Base-by-base conservation (phyloP, 805 yeast genomes). In the Yamadazyma ubonensis region DNA sequence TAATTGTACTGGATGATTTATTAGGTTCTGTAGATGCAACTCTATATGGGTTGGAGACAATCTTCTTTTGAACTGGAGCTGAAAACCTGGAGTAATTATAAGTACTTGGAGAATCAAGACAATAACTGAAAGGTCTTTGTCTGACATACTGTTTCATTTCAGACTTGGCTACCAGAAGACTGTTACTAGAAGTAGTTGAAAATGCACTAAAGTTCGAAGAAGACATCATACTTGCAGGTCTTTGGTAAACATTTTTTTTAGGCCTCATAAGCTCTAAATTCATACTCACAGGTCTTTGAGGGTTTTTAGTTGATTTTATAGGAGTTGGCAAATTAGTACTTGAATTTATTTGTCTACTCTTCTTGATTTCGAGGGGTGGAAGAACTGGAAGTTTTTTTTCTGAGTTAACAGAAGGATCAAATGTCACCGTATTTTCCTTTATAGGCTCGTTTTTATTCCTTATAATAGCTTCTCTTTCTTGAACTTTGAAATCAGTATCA, bases 41-140 rank as follows among this genome's bases (percentile, higher is more conserved):
- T n/a, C 25, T 23, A 25, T 41, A 41, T 17, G 41, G 44, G 27
- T 41, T 41, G 6, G 39, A 29, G 5, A 7, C 29, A 10, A 27
- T 9, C 17, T 12, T 31, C 2, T 22, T 19, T 7, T 19, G 16
- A 12, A 4, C 12, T 4, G 39, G 36, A 20, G 23, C 19, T 6
- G 33, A 20, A 31, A 33, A 41, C n/a, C 35, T 36, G 1, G 46
- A 39, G 22, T 36, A 32, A 9, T 39, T 38, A 39, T 63, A 63
- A 28, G 60, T 53, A 22, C 42, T 47, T 4, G 52, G 50, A 6
- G 45, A 29, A 36, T 61, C 68, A 16, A 63, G 48, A 40, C 59
- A 52, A 33, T 40, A 53, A 36, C 58, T 57, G 41, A 51, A 56
- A 2, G 65, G 65, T 23, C 57, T 42, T 43, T 59, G 61, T 33